A percentile compares a stretch with the other conserved stretches of the same genome.
These are phyloP conservation scores for Candida anutae DNA, from an alignment of 1,139 yeast genomes.

Conservation along the genomic window DNA sequence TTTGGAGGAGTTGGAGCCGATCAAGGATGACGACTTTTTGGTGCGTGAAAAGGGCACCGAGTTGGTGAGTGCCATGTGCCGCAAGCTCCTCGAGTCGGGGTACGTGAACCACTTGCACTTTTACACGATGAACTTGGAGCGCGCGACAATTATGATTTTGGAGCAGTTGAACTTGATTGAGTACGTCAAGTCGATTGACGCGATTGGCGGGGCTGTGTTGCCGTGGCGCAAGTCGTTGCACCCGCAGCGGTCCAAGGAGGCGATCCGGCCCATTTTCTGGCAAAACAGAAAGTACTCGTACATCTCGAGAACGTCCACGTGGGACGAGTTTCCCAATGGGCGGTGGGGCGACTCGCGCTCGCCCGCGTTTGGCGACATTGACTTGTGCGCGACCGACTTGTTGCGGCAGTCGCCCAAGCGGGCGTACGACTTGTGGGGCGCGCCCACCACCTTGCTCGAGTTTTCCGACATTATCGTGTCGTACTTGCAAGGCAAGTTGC, in stretches of 20 bases:
- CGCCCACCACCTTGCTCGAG: constrained; percentile 54
- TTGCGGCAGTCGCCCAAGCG: constrained; percentile 74
- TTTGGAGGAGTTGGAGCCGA: constrained; percentile 64
- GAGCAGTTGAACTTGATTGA: constrained; percentile 61
- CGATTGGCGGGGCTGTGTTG: constrained; percentile 35
- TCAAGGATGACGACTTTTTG: constrained; percentile 81
- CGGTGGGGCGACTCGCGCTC: constrained; percentile 93
- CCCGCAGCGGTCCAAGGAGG: constrained; percentile 72
- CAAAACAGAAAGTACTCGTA: constrained; percentile 88
- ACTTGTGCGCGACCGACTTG: constrained; percentile 68
- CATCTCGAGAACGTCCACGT: constrained; percentile 80
- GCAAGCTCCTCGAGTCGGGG: constrained; percentile 61
- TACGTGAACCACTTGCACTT: constrained; percentile 81
- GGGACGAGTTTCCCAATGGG: constrained; percentile 96
- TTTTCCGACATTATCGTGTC: constrained; percentile 53
- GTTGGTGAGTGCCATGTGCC: constrained; percentile 79
- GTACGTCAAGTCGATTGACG: constrained; percentile 32
- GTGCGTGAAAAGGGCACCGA: constrained; percentile 86
- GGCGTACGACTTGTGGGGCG: constrained; percentile 83
- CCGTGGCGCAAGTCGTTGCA: constrained; percentile 92
- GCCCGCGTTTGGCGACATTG: constrained; percentile 88
- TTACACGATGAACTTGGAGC: constrained; percentile 93
- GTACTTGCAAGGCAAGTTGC: constrained; percentile 63
- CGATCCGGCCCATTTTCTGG: constrained; percentile 95
- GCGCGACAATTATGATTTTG: constrained; percentile 81